Percentiles rank a stretch among this genome's conserved stretches.
These are phyloP conservation scores for Populus simonii DNA, from an alignment of 345 rosid species.

Conservation along the genomic window DNA sequence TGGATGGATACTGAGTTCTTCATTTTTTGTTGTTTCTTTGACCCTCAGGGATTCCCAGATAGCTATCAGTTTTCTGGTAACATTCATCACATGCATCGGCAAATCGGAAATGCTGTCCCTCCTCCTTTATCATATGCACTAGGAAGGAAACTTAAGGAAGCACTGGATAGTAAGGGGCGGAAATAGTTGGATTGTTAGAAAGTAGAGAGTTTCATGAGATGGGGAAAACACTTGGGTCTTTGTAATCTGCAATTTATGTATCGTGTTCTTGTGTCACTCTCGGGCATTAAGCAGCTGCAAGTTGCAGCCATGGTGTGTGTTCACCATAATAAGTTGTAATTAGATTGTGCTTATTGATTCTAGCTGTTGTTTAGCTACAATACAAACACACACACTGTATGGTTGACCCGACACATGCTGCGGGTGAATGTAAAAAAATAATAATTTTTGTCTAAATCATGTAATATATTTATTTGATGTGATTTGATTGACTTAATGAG, in stretches of 20 bases:
- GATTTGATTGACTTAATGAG: too few relatives aligned
- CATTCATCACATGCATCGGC: slow-evolving; percentile 64
- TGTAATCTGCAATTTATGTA: neutral
- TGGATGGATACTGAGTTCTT: neutral
- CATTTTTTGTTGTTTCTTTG: neutral
- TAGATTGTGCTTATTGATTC: neutral
- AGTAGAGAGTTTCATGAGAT: neutral
- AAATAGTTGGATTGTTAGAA: neutral
- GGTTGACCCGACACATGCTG: too few relatives aligned
- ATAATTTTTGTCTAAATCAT: too few relatives aligned
- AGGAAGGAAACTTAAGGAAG: slow-evolving; percentile 84
- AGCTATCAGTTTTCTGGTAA: slow-evolving; percentile 58
- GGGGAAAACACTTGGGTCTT: neutral
- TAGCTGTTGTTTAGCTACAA: neutral
- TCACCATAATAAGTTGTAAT: too few relatives aligned
- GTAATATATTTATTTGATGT: too few relatives aligned
- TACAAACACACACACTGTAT: too few relatives aligned
- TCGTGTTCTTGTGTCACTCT: neutral
- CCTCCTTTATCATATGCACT: slow-evolving; percentile 81
- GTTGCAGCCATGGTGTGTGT: neutral
- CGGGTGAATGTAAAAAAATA: too few relatives aligned
- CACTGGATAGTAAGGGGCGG: slow-evolving; percentile 29
- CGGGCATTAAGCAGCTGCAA: neutral
- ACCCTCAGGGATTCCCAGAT: slow-evolving; percentile 81
- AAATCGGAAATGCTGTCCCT: slow-evolving; percentile 93